Evolutionary conservation across 2,329 filamentous ascomycete species (phyloP), one percentile per base, ranked within the genome.

Genomic region (Fusarium xylarioides): DNA sequence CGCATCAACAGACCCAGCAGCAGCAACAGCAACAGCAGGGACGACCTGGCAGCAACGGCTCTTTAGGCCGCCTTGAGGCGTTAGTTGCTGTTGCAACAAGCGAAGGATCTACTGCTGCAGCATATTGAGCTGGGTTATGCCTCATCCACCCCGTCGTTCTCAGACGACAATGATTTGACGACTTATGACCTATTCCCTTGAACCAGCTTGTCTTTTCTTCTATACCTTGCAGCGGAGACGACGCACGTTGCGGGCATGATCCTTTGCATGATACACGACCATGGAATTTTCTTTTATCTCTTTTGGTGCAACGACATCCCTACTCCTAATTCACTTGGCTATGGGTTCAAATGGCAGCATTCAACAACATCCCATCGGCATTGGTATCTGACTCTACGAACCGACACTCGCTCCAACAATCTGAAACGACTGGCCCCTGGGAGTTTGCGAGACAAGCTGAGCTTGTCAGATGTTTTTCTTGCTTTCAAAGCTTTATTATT

Each of bases 21-120:
- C 79, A 77, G 28, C 77, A 78, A 7, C 75, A 77, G 19, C 78
- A 78, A 30, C 79, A 78, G 26, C 77, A 78, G 46, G 81, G 80
- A 11, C 77, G 79, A 7, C 66, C 78, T 11, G 68, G 71, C 21
- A 80, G 78, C 28, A 73, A 76, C 0, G 82, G 83, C 50, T 75
- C 81, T n/a, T 71, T 84, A 10, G 73, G 81, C 23, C 80, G 83
- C 2, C 74, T 85, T 9, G 83, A 85, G 60, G 83, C 83, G 2
- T 75, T 85, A 26, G 84, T 85, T 18, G 84, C 84, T 14, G 84
- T 85, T 42, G 84, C 84, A 12, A 85, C 84, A 1, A 83, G 83
- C 46, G 84, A 85, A 62, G 82, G 83, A 26, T 82, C 82, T 26
- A 84, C 83, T 4, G 83, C 83, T 3, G 79, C 83, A 2, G 83